Base-by-base conservation (phyloP, 2,329 filamentous ascomycete genomes). In the Diaporthe sp. region DNA sequence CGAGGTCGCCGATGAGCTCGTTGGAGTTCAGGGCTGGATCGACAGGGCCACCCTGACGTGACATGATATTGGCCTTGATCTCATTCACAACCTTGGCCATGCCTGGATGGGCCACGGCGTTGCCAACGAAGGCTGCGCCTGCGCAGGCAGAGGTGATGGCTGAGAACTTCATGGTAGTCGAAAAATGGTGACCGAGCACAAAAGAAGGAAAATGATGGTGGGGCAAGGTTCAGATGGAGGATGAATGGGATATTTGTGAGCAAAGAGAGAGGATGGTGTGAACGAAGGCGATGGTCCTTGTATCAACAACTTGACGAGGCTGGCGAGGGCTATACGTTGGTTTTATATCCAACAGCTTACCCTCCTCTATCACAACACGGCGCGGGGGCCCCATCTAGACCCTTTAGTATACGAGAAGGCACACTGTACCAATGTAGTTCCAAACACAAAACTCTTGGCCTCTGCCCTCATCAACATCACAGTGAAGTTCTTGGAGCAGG, bases 51-150 rank as follows among this genome's bases (percentile, higher is more conserved):
- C 49, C 57, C 25, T 73, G 57, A 25, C 60, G 58, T 3, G 57
- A 53, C 60, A 53, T 73, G 55, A 49, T 49, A 25, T 63, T 73
- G 51, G 31, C 57, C 28, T 65, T 63, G 42, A 65, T 63, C 49
- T 70, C 65, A 10, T 70, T n/a, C 17, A 73, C 58, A 6, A 49
- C 22, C n/a, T 49, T 55, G 57, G 37, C 25, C 71, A 73, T 73
- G 37, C 71, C 71, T 31, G 71, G 71, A n/a, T 73, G 60, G 15
- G 83, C 79, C 42, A 73, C 37, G 42, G 57, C 60, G 22, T 73
- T 67, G 44, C 72, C 68, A 37, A 73, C 9, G 17, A 63, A 53
- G 42, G 72, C 60, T 73, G 68, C 68, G 49, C 71, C 49, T n/a
- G 51, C 63, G 53, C 63, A 67, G 61, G 61, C 39, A 75, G 51